phyloP scores from a whole-genome alignment of 495 filamentous ascomycete species.

The Rostrohypoxylon terebratum region DNA sequence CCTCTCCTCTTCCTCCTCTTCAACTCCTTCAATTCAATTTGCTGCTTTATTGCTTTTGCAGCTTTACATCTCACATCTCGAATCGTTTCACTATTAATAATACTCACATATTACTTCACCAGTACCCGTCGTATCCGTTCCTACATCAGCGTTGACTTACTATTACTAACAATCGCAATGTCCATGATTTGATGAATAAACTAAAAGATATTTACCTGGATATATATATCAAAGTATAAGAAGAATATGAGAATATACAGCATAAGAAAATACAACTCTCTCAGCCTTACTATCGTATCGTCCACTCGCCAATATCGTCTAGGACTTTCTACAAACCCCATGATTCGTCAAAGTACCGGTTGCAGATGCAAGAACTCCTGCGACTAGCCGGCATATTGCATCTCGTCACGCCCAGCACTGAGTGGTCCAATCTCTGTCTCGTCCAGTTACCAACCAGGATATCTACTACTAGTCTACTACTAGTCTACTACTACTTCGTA shows the following conservation, averaged over 20 bases:
- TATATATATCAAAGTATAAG: background rate
- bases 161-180: too few relatives aligned
- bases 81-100: background rate
- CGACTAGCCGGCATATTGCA: conserved; percentile 24
- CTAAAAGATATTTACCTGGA: too few relatives aligned
- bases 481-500: too few relatives aligned
- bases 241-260: background rate
- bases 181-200: too few relatives aligned
- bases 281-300: background rate
- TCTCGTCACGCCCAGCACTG: conserved; percentile 10
- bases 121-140: background rate
- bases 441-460: background rate
- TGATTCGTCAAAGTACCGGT: background rate
- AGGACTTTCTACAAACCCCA: background rate
- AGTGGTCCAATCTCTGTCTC: background rate
- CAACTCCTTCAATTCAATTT: background rate
- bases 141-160: background rate
- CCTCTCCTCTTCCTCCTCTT: background rate
- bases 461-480: too few relatives aligned
- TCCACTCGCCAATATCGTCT: background rate
- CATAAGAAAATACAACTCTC: background rate
- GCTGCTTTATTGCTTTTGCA: background rate
- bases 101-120: background rate
- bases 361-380: conserved; percentile 21
- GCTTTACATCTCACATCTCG: background rate